These are phyloP conservation scores for Pezicula radicicola DNA, from an alignment of 2,329 filamentous ascomycete genomes.

Conservation along the genomic window DNA sequence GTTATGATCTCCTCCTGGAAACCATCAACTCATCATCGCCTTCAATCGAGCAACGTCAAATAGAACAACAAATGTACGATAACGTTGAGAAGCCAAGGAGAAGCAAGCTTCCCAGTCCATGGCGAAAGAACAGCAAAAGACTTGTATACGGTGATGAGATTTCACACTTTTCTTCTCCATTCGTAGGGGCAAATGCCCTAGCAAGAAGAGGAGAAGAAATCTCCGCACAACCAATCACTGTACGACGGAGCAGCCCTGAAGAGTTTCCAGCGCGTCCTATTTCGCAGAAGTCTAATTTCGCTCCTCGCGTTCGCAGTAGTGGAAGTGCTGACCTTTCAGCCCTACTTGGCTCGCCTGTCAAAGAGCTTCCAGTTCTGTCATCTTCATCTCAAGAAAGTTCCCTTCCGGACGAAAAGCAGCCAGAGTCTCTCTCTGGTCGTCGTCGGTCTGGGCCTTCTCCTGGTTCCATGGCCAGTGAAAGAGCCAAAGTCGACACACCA, in stretches of 20 bases:
- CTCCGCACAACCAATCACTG: slow-evolving; percentile 10
- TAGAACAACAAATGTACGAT: slow-evolving; percentile 6
- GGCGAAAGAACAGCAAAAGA: slow-evolving; percentile 27
- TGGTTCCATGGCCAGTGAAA: neutral
- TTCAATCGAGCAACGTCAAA: slow-evolving; percentile 6
- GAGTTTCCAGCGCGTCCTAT: slow-evolving; percentile 24
- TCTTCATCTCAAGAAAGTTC: slow-evolving; percentile 1
- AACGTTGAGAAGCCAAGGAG: slow-evolving; percentile 21
- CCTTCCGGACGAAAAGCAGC: neutral
- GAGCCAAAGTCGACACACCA: neutral
- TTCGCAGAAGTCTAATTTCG: slow-evolving; percentile 29
- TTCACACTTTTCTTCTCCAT: slow-evolving; percentile 16
- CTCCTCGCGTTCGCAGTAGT: slow-evolving; percentile 19
- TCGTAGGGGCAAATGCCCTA: slow-evolving; percentile 1
- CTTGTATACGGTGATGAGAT: slow-evolving; percentile 27
- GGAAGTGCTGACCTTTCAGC: slow-evolving; percentile 21
- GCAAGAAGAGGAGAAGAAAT: neutral
- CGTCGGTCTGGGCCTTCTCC: too few relatives aligned
- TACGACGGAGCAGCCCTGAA: slow-evolving; percentile 9
- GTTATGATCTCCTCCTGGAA: slow-evolving; percentile 27
- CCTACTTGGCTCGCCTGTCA: slow-evolving; percentile 23
- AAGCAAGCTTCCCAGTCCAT: slow-evolving; percentile 28
- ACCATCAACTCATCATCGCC: slow-evolving; percentile 29
- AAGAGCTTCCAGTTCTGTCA: slow-evolving; percentile 19
- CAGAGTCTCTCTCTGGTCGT: too few relatives aligned